phyloP scores from a whole-genome alignment of 768 basidiomycete species.

The Polyporus arcularius region DNA sequence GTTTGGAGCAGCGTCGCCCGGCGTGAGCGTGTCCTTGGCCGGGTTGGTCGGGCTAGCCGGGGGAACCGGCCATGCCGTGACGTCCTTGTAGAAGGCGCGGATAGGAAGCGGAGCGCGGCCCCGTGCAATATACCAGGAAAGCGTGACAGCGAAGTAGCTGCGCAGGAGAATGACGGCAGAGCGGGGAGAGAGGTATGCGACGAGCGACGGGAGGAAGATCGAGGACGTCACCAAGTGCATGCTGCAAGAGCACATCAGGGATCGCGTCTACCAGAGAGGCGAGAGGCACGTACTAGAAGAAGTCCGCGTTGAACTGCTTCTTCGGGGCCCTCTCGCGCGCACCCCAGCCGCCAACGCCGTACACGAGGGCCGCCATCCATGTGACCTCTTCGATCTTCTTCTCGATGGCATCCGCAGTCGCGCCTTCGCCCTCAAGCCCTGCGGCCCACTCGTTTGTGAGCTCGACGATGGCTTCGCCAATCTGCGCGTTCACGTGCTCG shows the following conservation, averaged over 20 bases:
- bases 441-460: slow-evolving; percentile 26
- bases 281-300: slow-evolving; percentile 52
- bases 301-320: slow-evolving; percentile 52
- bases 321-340: slow-evolving; percentile 31
- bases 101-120: slow-evolving; percentile 56
- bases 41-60: slow-evolving; percentile 28
- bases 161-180: slow-evolving; percentile 58
- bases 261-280: neutral
- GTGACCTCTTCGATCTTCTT: slow-evolving; percentile 63
- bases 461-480: slow-evolving; percentile 18
- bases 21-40: slow-evolving; percentile 31
- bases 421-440: slow-evolving; percentile 12
- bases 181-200: slow-evolving; percentile 33
- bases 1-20: slow-evolving; percentile 46
- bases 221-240: slow-evolving; percentile 70
- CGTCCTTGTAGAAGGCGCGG: slow-evolving; percentile 44
- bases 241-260: slow-evolving; percentile 32
- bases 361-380: slow-evolving; percentile 58
- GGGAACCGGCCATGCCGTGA: slow-evolving; percentile 17
- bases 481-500: slow-evolving; percentile 8
- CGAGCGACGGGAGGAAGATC: slow-evolving; percentile 56
- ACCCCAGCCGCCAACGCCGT: slow-evolving; percentile 58
- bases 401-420: slow-evolving; percentile 36
- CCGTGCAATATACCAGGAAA: slow-evolving; percentile 58
- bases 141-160: slow-evolving; percentile 51